Conservation (phyloP, 164 flowering plant genomes). For the Macadamia tetraphylla region DNA sequence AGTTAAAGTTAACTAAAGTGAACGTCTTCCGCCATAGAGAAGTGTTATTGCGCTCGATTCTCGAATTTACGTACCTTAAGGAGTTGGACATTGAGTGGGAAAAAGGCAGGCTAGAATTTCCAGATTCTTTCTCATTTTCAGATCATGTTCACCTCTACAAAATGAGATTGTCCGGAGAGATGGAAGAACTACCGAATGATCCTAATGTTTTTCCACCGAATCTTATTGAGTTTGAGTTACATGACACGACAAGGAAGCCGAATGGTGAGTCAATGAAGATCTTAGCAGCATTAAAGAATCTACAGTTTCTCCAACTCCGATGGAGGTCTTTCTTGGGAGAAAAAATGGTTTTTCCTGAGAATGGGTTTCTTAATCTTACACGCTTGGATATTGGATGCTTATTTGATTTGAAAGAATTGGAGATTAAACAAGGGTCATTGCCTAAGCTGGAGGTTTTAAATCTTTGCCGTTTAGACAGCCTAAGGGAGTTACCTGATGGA, state of each 20-base stretch:
- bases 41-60: no score
- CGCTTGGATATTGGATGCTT: background rate
- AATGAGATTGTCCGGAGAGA: background rate
- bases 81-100: background rate
- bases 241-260: no score
- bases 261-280: no score
- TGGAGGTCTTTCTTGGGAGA: background rate
- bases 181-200: background rate
- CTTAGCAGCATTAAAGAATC: background rate
- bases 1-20: background rate
- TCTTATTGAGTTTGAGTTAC: background rate
- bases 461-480: background rate
- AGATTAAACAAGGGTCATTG: background rate
- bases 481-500: constrained; percentile 4
- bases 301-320: background rate
- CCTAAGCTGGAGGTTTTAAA: background rate
- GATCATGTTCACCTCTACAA: background rate
- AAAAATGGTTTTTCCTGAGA: background rate
- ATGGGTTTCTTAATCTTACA: background rate
- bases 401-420: background rate
- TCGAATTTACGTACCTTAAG: background rate
- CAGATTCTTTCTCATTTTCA: no score
- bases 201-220: background rate
- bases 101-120: no score
- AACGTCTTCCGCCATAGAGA: background rate